phyloP scores from a whole-genome alignment of 306 rosid genomes.

The Geum urbanum region DNA sequence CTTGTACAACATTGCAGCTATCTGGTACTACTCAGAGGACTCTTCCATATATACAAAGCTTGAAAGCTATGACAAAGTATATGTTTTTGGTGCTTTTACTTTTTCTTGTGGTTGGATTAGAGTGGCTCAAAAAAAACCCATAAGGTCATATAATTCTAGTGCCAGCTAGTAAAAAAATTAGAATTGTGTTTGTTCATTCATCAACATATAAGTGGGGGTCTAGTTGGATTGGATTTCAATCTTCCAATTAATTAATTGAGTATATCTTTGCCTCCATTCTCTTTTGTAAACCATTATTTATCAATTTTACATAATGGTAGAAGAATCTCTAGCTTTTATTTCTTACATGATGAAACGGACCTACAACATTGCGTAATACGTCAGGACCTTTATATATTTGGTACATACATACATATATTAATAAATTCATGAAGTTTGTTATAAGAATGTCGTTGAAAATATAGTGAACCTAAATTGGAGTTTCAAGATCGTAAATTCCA shows the following conservation, averaged over 20 bases:
- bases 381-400: no score
- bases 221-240: slow-evolving; percentile 6
- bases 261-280: slow-evolving; percentile 27
- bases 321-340: slow-evolving; percentile 15
- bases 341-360: neutral
- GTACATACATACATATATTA: no score
- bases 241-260: slow-evolving; percentile 6
- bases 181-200: neutral
- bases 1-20: neutral
- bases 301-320: slow-evolving; percentile 2
- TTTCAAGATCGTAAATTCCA: neutral
- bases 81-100: neutral
- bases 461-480: no score
- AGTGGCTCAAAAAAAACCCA: neutral
- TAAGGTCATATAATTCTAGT: neutral
- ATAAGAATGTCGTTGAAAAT: no score
- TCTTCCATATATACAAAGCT: neutral
- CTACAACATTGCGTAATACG: neutral
- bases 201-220: slow-evolving; percentile 22
- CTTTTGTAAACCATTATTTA: neutral
- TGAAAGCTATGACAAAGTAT: neutral
- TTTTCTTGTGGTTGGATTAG: neutral
- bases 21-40: neutral
- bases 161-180: neutral
- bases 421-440: no score